A percentile compares a stretch with the other conserved stretches of the same genome.
phyloP scores from a whole-genome alignment of 2,329 filamentous ascomycete genomes.

The Pseudocercospora fuligena region DNA sequence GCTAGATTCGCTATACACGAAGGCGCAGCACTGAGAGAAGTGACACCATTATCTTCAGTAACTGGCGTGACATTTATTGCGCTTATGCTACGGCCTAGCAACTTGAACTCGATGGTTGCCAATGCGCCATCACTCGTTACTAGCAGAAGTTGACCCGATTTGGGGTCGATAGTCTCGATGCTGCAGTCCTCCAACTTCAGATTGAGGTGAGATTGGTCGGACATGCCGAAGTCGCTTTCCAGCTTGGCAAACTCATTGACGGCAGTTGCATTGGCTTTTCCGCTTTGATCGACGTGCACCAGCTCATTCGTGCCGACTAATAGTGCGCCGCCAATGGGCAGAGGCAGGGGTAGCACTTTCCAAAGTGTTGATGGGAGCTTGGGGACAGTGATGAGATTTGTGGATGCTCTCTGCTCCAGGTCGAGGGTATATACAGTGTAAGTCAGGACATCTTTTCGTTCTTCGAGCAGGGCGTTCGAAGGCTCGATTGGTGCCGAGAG shows the following conservation, averaged over 20 bases:
- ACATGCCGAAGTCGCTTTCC: slow-evolving; percentile 80
- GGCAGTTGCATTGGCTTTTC: slow-evolving; percentile 88
- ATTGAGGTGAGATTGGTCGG: slow-evolving; percentile 80
- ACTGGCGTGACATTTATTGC: slow-evolving; percentile 76
- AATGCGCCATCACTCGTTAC: slow-evolving; percentile 76
- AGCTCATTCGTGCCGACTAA: slow-evolving; percentile 87
- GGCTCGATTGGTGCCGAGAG: slow-evolving; percentile 76
- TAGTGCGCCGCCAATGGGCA: slow-evolving; percentile 85
- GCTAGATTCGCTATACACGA: slow-evolving; percentile 73
- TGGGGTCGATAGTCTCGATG: slow-evolving; percentile 75
- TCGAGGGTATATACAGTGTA: slow-evolving; percentile 97
- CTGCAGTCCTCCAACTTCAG: slow-evolving; percentile 81
- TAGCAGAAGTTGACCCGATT: slow-evolving; percentile 83
- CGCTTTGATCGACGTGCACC: slow-evolving; percentile 94
- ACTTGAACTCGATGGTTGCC: slow-evolving; percentile 76
- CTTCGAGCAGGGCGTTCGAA: slow-evolving; percentile 72
- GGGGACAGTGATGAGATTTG: slow-evolving; percentile 83
- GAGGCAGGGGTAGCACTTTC: slow-evolving; percentile 78
- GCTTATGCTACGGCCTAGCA: slow-evolving; percentile 90
- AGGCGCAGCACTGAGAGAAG: slow-evolving; percentile 63
- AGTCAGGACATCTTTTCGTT: slow-evolving; percentile 81
- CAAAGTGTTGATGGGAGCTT: slow-evolving; percentile 87
- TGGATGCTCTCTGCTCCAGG: slow-evolving; percentile 89
- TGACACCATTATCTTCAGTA: slow-evolving; percentile 65
- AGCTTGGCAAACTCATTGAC: slow-evolving; percentile 89